Conservation (phyloP, 768 basidiomycete species). For the Termitomyces sp. region DNA sequence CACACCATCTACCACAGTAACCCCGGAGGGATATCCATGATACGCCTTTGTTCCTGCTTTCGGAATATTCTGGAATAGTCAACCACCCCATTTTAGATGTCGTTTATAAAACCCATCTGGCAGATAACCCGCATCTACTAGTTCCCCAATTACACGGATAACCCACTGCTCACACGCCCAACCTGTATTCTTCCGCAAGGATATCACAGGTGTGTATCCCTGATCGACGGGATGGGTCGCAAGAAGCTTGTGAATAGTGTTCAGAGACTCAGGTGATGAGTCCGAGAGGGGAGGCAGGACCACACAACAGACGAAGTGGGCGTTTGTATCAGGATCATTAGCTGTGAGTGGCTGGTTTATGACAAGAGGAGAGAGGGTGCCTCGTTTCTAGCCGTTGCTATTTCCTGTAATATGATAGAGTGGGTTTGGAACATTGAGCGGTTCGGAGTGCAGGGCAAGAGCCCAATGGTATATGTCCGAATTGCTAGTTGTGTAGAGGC, state of each 20-base stretch:
- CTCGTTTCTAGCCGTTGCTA: constrained; percentile 1
- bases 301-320: not conserved
- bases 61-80: not conserved
- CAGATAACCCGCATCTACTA: not conserved
- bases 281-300: not conserved
- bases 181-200: not conserved
- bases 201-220: too few relatives aligned
- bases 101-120: not conserved
- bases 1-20: not conserved
- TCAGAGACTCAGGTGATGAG: not conserved
- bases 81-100: not conserved
- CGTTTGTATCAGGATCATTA: not conserved
- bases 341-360: constrained; percentile 1
- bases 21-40: not conserved
- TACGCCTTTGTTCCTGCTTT: not conserved
- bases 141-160: not conserved
- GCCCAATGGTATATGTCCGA: not conserved
- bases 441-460: not conserved
- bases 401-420: constrained; percentile 5
- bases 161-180: constrained; percentile 1
- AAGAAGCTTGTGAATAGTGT: not conserved
- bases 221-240: not conserved
- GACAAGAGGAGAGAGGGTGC: not conserved
- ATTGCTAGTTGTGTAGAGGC: not conserved
- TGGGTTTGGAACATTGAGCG: not conserved